These are phyloP conservation scores for Trichoderma sp. DNA, from an alignment of 2,329 filamentous ascomycete genomes.

Conservation along the genomic window DNA sequence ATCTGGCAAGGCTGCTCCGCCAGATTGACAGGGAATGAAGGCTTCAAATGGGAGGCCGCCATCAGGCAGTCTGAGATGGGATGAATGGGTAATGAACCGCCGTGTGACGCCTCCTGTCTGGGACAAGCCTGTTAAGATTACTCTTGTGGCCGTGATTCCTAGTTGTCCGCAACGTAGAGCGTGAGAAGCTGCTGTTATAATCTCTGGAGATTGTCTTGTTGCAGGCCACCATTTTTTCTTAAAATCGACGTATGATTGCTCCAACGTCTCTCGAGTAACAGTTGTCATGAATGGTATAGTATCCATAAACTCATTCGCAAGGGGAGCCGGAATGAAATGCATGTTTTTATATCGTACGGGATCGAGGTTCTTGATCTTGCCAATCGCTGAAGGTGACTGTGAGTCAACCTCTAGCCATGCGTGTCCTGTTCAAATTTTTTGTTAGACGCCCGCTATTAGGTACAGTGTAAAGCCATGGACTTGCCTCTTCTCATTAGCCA, in stretches of 20 bases:
- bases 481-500: neutral
- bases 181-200: neutral
- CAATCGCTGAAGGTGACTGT: neutral
- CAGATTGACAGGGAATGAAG: slow-evolving; percentile 8
- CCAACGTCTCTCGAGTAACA: neutral
- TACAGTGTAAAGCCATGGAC: neutral
- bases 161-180: neutral
- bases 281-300: neutral
- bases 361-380: slow-evolving; percentile 6
- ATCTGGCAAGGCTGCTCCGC: neutral
- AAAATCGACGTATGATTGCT: slow-evolving; percentile 5
- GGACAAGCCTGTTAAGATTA: neutral
- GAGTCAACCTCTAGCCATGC: neutral
- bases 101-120: neutral
- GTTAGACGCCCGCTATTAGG: neutral
- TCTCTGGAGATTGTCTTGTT: neutral
- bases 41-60: slow-evolving; percentile 1
- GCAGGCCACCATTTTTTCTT: slow-evolving; percentile 3
- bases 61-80: neutral
- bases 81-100: neutral
- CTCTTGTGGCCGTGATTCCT: neutral
- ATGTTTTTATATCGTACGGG: slow-evolving; percentile 2
- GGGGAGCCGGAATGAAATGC: neutral
- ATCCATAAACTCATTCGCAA: slow-evolving; percentile 5
- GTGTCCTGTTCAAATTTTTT: neutral